Evolutionary conservation across 192 early-diverging fungal genomes (phyloP), one percentile per base, ranked within the genome.

Genomic region (Jimgerdemannia flammicorona): DNA sequence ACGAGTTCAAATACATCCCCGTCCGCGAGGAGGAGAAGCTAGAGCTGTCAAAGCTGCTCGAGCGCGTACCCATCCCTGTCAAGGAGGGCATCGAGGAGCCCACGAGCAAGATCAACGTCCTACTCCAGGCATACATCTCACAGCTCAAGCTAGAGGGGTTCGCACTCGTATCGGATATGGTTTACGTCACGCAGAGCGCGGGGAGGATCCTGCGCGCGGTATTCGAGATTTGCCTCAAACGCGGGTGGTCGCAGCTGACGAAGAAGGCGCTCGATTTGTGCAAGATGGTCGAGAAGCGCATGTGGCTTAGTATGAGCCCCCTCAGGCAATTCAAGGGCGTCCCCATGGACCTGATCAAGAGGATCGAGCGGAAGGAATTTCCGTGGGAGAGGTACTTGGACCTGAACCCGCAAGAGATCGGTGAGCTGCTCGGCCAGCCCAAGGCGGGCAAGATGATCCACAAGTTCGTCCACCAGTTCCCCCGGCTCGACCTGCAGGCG

Each of bases 131-230:
- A 2, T 94, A 99, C 81, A 96, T 99, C 67, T 96, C 96, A n/a
- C 93, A 95, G 74, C 89, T 99, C 43, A 92, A 93, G 72, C 75
- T 99, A 44, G 91, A 97, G 44, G 97, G 97, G 1, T 96, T 99
- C 82, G 96, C 98, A 10, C 85, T 99, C 49, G 95, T 96, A 73
- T 90, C 95, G n/a, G 98, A 99, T 74, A 95, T 97, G 94, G 97
- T 96, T 1, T 98, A 96, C 86, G 95, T 99, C 19, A 98, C 98
- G 18, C 97, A 99, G 84, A 94, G 92, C 72, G 97, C 95, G 18
- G 91, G 91, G 0, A 90, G 98, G 74, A 96, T 99, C 69, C 83
- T 98, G 43, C 91, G 98, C 41, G 98, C 98, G 8, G 90, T 99
- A 72, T 99, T 97, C 85, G 98, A 99, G 86, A 95, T 99, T 69